These are phyloP conservation scores for Zygotorulaspora danielsina DNA, from an alignment of 805 yeast species.

Conservation along the genomic window DNA sequence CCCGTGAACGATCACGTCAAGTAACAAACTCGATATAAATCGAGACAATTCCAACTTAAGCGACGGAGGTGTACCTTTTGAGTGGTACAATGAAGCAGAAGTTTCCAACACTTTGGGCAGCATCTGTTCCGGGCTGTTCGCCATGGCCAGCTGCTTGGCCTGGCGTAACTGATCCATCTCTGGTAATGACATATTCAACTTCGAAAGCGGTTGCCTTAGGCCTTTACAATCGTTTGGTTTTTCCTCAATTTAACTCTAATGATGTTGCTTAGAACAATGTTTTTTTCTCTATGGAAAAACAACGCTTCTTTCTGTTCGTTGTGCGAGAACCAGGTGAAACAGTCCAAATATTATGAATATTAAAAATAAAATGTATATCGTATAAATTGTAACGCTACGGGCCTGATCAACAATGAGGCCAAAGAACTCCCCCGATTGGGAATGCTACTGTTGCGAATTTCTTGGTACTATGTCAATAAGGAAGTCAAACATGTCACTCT, in stretches of 20 bases:
- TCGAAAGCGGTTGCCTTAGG: not conserved
- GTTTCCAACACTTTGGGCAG: constrained; percentile 35
- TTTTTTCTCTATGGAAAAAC: too few relatives aligned
- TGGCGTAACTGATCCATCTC: constrained; percentile 29
- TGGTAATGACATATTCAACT: constrained; percentile 13
- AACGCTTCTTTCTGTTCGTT: too few relatives aligned
- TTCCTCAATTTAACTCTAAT: too few relatives aligned
- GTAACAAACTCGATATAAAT: constrained; percentile 24
- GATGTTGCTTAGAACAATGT: too few relatives aligned
- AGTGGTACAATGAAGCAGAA: constrained; percentile 21
- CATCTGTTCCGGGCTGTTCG: constrained; percentile 29
- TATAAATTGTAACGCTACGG: too few relatives aligned
- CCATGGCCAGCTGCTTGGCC: constrained; percentile 33
- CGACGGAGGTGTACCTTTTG: constrained; percentile 9
- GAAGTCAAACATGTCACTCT: constrained; percentile 96
- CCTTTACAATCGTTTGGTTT: too few relatives aligned
- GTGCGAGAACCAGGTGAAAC: too few relatives aligned
- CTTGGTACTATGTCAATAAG: constrained; percentile 88
- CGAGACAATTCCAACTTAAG: constrained; percentile 17
- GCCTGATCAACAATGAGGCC: too few relatives aligned
- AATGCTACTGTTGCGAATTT: constrained; percentile 10
- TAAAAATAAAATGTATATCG: too few relatives aligned
- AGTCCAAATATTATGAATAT: too few relatives aligned
- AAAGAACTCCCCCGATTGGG: too few relatives aligned
- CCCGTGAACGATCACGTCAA: constrained; percentile 25